Conservation (phyloP, 2,329 filamentous ascomycete genomes). For the Colletotrichum magnum region DNA sequence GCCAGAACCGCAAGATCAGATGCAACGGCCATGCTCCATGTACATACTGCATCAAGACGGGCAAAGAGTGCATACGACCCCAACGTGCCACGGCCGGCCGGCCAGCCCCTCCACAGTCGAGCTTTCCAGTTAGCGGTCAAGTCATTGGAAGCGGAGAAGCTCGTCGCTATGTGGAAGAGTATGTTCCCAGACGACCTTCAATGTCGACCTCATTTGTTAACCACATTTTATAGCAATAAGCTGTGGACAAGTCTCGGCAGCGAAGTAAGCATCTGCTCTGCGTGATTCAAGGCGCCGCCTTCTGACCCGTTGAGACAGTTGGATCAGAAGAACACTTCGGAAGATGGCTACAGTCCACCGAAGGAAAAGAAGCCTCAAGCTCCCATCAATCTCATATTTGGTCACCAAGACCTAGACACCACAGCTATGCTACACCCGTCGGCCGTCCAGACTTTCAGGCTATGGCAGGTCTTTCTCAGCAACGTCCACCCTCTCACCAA, state of each 20-base stretch:
- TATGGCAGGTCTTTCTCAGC: conserved; percentile 82
- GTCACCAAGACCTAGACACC: conserved; percentile 42
- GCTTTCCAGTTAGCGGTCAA: not conserved
- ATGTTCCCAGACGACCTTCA: not conserved
- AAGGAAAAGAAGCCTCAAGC: not conserved
- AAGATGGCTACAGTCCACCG: not conserved
- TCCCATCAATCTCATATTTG: conserved; percentile 11
- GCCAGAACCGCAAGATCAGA: conserved; percentile 74
- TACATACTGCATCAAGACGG: conserved; percentile 71
- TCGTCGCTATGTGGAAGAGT: conserved; percentile 31
- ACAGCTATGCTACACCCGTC: conserved; percentile 17
- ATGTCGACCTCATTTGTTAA: too few relatives aligned
- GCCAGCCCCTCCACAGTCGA: not conserved
- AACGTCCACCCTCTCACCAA: conserved; percentile 83
- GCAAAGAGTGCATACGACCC: conserved; percentile 29
- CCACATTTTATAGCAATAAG: conserved; percentile 3
- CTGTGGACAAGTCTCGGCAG: conserved; percentile 22
- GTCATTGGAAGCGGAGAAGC: conserved; percentile 9
- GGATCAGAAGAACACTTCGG: not conserved
- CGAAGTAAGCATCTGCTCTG: not conserved
- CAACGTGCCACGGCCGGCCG: not conserved
- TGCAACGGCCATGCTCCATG: conserved; percentile 72
- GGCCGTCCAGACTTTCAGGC: conserved; percentile 56
- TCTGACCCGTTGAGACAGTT: not conserved
- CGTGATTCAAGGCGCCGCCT: not conserved